A percentile compares a stretch with the other conserved stretches of the same genome.
Conservation (phyloP, 495 filamentous ascomycete genomes). For the Lophiotrema nucula region DNA sequence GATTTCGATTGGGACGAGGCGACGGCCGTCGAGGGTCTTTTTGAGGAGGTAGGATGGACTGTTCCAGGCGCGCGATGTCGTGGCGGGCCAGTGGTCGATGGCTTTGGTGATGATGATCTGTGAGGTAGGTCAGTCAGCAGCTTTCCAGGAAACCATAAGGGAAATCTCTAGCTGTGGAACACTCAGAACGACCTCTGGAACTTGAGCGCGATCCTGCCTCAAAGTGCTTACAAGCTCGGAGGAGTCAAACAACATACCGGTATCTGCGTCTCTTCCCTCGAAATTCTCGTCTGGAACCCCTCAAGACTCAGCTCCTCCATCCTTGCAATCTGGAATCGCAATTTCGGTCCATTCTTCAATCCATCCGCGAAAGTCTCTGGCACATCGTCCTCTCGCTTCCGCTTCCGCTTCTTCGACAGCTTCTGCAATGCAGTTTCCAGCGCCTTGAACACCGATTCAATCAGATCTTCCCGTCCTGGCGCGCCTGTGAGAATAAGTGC, state of each 20-base stretch:
- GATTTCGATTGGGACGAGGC: conserved; percentile 86
- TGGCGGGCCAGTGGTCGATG: conserved; percentile 74
- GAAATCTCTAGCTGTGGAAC: too few relatives aligned
- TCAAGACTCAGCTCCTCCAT: conserved; percentile 48
- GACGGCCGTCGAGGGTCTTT: conserved; percentile 70
- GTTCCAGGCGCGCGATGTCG: conserved; percentile 67
- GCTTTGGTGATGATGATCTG: conserved; percentile 67
- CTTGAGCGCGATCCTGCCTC: too few relatives aligned
- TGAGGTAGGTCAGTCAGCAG: too few relatives aligned
- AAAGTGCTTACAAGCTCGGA: too few relatives aligned
- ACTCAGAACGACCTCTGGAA: too few relatives aligned
- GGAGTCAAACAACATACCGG: too few relatives aligned
- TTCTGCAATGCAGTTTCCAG: conserved; percentile 47
- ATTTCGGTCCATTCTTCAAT: too few relatives aligned
- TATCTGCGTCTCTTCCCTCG: conserved; percentile 41
- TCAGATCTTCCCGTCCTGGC: conserved; percentile 58
- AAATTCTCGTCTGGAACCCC: conserved; percentile 64
- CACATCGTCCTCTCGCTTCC: too few relatives aligned
- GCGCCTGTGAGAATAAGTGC: conserved; percentile 81
- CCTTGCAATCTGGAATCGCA: background rate
- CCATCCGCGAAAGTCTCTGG: too few relatives aligned
- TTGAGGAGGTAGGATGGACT: conserved; percentile 70
- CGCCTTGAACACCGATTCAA: conserved; percentile 54
- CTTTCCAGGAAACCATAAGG: too few relatives aligned
- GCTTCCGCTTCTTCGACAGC: too few relatives aligned